A percentile compares a stretch with the other conserved stretches of the same genome.
Evolutionary conservation across 2,329 filamentous ascomycete species (phyloP).

Genomic region (Fusarium dlaminii): DNA sequence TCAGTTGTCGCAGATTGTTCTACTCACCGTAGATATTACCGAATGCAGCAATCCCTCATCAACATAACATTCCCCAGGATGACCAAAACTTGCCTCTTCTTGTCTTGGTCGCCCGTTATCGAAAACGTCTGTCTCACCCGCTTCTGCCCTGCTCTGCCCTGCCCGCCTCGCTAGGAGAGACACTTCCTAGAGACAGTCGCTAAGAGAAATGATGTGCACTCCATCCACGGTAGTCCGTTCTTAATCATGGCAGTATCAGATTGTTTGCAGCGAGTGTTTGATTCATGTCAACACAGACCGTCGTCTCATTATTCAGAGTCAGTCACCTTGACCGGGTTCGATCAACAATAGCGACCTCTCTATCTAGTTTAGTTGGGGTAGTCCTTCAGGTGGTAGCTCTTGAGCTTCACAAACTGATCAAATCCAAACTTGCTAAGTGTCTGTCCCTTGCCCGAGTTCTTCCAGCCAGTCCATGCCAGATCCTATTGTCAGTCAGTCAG

Average conservation of each 20-base stretch:
- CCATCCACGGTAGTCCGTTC: not conserved
- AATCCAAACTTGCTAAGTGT: conserved; percentile 92
- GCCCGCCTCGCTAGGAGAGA: conserved; percentile 8
- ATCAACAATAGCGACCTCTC: conserved; percentile 3
- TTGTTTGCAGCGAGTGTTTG: conserved; percentile 20
- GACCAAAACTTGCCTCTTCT: not conserved
- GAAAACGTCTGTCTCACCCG: conserved; percentile 33
- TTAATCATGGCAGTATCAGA: not conserved
- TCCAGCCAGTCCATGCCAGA: conserved; percentile 97
- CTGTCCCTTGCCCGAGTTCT: conserved; percentile 92
- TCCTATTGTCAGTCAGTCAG: conserved; percentile 63
- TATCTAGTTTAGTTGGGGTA: conserved; percentile 64
- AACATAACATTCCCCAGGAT: not conserved
- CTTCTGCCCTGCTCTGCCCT: not conserved
- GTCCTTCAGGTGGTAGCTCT: conserved; percentile 94
- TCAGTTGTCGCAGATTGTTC: conserved; percentile 26
- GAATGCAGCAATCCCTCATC: conserved; percentile 15
- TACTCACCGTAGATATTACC: conserved; percentile 14
- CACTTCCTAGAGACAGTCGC: conserved; percentile 24
- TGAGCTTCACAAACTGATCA: conserved; percentile 94
- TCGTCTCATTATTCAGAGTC: conserved; percentile 21
- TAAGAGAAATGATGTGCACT: conserved; percentile 28
- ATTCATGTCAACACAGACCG: conserved; percentile 7
- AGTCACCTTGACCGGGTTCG: conserved; percentile 12
- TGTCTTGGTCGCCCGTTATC: conserved; percentile 18